Evolutionary conservation across 371 early-diverging fungal genomes (phyloP).

Genomic region (Mortierella sp.): DNA sequence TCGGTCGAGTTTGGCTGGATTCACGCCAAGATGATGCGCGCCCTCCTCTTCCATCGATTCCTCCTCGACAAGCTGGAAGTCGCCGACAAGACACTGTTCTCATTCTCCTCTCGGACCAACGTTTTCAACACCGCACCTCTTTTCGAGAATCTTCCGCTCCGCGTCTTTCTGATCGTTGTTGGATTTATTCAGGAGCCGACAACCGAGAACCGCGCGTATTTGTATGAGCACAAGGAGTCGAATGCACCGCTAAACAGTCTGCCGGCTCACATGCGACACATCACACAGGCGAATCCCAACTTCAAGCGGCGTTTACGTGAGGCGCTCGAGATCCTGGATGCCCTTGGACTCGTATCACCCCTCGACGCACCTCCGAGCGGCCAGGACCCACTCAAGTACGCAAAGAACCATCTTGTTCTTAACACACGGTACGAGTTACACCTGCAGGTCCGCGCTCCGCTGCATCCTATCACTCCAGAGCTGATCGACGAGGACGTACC

Average conservation of each 20-base stretch:
- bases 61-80: slow-evolving; percentile 31
- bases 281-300: slow-evolving; percentile 15
- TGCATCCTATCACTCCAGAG: slow-evolving; percentile 28
- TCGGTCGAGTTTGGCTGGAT: slow-evolving; percentile 44
- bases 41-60: slow-evolving; percentile 46
- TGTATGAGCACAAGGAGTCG: slow-evolving; percentile 25
- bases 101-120: background rate
- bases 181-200: slow-evolving; percentile 28
- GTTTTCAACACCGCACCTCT: slow-evolving; percentile 26
- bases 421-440: slow-evolving; percentile 43
- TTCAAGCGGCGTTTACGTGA: slow-evolving; percentile 49
- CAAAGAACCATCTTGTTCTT: slow-evolving; percentile 41
- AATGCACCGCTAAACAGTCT: slow-evolving; percentile 16
- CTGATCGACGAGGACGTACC: slow-evolving; percentile 21
- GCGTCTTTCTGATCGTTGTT: slow-evolving; percentile 38
- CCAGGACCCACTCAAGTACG: background rate
- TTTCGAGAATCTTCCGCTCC: slow-evolving; percentile 28
- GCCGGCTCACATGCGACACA: slow-evolving; percentile 16
- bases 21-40: slow-evolving; percentile 53
- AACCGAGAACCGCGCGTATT: slow-evolving; percentile 14
- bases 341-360: slow-evolving; percentile 42
- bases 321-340: slow-evolving; percentile 45
- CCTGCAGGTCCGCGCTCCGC: slow-evolving; percentile 30
- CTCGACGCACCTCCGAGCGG: slow-evolving; percentile 8
- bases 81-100: slow-evolving; percentile 25